Conservation (phyloP, 768 basidiomycete species). For the Xerocomus spinulosus region DNA sequence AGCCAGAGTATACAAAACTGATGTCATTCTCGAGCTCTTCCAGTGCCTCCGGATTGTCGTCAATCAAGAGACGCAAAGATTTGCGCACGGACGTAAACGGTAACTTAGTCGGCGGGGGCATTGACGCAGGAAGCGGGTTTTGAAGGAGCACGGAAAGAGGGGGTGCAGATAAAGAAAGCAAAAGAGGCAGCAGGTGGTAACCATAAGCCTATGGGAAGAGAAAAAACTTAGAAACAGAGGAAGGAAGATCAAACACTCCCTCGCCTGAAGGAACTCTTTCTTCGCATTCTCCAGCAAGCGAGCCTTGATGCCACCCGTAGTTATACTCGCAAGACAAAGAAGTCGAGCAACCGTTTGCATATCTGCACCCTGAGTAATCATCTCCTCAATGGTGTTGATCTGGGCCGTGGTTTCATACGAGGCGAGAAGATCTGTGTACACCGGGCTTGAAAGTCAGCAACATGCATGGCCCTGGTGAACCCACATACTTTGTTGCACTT, state of each 20-base stretch:
- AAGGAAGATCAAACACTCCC: constrained; percentile 3
- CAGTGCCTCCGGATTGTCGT: constrained; percentile 70
- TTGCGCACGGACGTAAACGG: constrained; percentile 75
- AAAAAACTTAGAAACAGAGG: constrained; percentile 19
- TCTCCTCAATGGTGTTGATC: constrained; percentile 81
- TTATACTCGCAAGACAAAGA: constrained; percentile 82
- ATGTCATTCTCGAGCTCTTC: constrained; percentile 91
- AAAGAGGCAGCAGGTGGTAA: constrained; percentile 63
- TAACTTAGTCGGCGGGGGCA: constrained; percentile 49
- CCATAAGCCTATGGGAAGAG: constrained; percentile 57
- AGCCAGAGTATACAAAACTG: constrained; percentile 94
- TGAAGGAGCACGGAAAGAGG: constrained; percentile 65
- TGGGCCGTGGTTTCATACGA: constrained; percentile 83
- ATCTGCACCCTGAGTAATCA: constrained; percentile 84
- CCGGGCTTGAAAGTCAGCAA: constrained; percentile 4
- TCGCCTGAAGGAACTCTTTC: constrained; percentile 82
- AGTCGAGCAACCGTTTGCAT: constrained; percentile 75
- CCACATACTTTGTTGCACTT: constrained; percentile 88
- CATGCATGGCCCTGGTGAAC: constrained; percentile 1
- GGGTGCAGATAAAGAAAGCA: constrained; percentile 60
- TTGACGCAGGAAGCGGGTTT: constrained; percentile 58
- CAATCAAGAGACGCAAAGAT: constrained; percentile 85
- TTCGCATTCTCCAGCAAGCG: constrained; percentile 86
- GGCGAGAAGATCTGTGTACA: constrained; percentile 75
- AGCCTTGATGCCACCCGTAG: constrained; percentile 78